Conservation (phyloP, 2,329 filamentous ascomycete species). For the Cladosporium austrohemisphaericum region DNA sequence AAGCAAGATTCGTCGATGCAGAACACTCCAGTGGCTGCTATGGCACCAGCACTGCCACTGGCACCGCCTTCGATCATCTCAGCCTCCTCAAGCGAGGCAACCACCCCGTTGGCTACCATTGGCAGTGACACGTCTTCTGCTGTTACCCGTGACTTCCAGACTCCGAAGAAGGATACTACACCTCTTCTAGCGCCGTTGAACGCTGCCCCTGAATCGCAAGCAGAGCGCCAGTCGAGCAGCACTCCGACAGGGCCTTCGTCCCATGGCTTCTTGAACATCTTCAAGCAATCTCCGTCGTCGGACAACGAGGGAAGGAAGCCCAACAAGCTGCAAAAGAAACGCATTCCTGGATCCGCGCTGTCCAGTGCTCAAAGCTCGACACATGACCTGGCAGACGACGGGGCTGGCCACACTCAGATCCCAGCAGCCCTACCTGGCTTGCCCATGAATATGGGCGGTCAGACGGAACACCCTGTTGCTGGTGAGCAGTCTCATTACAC, state of each 20-base stretch:
- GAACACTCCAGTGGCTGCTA: constrained; percentile 25
- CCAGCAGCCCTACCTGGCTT: constrained; percentile 7
- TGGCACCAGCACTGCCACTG: constrained; percentile 29
- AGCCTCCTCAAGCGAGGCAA: constrained; percentile 38
- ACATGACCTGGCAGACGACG: constrained; percentile 54
- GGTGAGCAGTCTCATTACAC: constrained; percentile 42
- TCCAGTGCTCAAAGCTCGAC: constrained; percentile 89
- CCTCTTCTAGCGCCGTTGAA: constrained; percentile 33
- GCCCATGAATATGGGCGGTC: neutral
- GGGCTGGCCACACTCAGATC: constrained; percentile 16
- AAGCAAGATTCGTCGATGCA: constrained; percentile 30
- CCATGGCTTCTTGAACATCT: constrained; percentile 57
- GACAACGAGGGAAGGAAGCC: constrained; percentile 59
- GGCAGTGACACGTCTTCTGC: constrained; percentile 30
- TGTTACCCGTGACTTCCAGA: constrained; percentile 28
- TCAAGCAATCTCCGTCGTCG: constrained; percentile 64
- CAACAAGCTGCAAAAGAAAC: constrained; percentile 89
- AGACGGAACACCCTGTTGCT: constrained; percentile 17
- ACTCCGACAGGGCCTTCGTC: constrained; percentile 28
- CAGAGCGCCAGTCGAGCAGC: constrained; percentile 21
- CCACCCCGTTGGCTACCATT: constrained; percentile 31
- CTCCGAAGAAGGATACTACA: constrained; percentile 34
- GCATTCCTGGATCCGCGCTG: constrained; percentile 71
- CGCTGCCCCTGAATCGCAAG: constrained; percentile 16
- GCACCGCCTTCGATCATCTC: constrained; percentile 38